phyloP scores from a whole-genome alignment of 1,284 basidiomycete species.

The Limonomyces culmigenus region DNA sequence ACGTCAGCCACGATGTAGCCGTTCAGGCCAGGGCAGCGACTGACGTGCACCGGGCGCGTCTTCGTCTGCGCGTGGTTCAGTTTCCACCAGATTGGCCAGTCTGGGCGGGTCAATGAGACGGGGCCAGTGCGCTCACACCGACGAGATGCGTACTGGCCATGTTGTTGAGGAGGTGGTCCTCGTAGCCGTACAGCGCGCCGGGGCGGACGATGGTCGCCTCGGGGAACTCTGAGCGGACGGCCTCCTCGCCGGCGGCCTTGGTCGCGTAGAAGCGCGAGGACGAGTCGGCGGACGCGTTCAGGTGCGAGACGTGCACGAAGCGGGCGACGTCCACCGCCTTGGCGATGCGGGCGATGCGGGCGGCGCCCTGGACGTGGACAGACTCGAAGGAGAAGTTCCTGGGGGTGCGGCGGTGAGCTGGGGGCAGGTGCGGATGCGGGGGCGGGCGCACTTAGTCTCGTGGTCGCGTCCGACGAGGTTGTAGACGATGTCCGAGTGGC shows the following conservation, averaged over 20 bases:
- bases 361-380: constrained; percentile 70
- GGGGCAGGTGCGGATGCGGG: neutral
- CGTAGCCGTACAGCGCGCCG: constrained; percentile 76
- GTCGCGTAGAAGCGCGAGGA: constrained; percentile 74
- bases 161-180: constrained; percentile 90
- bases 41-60: constrained; percentile 84
- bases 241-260: constrained; percentile 84
- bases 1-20: constrained; percentile 3
- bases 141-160: constrained; percentile 56
- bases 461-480: constrained; percentile 84
- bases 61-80: constrained; percentile 80
- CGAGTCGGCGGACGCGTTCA: constrained; percentile 78
- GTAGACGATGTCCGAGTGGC: constrained; percentile 96
- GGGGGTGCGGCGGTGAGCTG: constrained; percentile 3
- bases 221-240: constrained; percentile 75
- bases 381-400: constrained; percentile 57
- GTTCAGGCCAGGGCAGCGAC: constrained; percentile 12
- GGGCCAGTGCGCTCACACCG: constrained; percentile 4
- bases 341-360: constrained; percentile 70
- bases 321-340: constrained; percentile 67
- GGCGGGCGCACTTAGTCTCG: constrained; percentile 38
- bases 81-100: constrained; percentile 90
- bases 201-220: constrained; percentile 86
- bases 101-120: constrained; percentile 19
- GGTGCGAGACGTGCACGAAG: constrained; percentile 89